Base-by-base conservation (phyloP, 2,329 filamentous ascomycete species). In the Colletotrichum limetticola region DNA sequence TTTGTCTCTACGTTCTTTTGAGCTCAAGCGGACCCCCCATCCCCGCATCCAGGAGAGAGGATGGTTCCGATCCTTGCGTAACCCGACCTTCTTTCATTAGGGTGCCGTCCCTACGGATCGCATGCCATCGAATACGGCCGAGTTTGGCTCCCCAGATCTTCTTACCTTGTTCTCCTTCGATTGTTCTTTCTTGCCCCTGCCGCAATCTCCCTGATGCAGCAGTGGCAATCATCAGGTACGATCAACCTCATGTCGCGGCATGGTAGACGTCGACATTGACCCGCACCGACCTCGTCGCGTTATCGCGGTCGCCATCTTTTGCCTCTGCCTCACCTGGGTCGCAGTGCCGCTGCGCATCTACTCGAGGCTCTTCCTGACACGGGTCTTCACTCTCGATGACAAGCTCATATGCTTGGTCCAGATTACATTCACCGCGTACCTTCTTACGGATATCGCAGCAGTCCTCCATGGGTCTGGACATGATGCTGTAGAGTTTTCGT, bases 261-360 rank as follows among this genome's bases (percentile, higher is more conserved):
- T 66, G 68, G 55, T 70, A n/a, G 68, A 71, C 59, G 32, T 66
- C 30, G 61, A 66, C 49, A 49, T 67, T 26, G 68, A 66, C 35
- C 57, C 56, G n/a, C 37, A 35, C 11, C 32, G 68, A 58, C 57
- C 68, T 56, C 57, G 46, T 49, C 62, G 68, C 24, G 68, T 82
- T 55, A 63, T 68, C 52, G 78, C 70, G 3, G 74, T 80, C 53
- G 67, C 71, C 16, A 74, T 76, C 52, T 72, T 79, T 3, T 82
- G 85, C 53, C 37, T 85, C 12, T 68, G 79, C 12, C 62, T 85
- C 9, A 78, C 79, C 4, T 78, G 79, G 3, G 75, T 81, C 37
- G 75, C 79, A 2, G 77, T 77, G 1, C 16, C 72, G 0, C 73
- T 81, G 5, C 78, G 79, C 7, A 60, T 78, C 3, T 81, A 80